Evolutionary conservation across 2,329 filamentous ascomycete genomes (phyloP).

Genomic region (Claviceps sorghi): DNA sequence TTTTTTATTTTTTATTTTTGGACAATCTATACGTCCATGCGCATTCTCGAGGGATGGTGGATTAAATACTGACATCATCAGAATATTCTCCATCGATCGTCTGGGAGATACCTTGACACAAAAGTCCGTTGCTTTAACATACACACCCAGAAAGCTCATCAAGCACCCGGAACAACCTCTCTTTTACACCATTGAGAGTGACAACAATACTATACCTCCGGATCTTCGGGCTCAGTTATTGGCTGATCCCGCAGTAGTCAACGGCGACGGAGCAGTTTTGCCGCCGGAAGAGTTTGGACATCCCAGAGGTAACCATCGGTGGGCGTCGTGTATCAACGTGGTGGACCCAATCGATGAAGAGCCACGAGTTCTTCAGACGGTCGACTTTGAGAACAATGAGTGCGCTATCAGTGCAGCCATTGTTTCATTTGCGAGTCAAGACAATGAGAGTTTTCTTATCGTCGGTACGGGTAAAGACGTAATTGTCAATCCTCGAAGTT

Average conservation of each 20-base stretch:
- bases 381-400: slow-evolving; percentile 81
- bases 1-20: too few relatives aligned
- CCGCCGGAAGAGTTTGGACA: slow-evolving; percentile 80
- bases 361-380: slow-evolving; percentile 51
- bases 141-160: slow-evolving; percentile 78
- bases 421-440: slow-evolving; percentile 76
- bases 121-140: slow-evolving; percentile 70
- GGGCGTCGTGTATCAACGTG: slow-evolving; percentile 91
- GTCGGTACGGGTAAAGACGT: slow-evolving; percentile 92
- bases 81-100: slow-evolving; percentile 85
- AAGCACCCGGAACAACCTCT: slow-evolving; percentile 77
- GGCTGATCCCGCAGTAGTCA: slow-evolving; percentile 53
- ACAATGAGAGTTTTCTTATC: slow-evolving; percentile 79
- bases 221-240: slow-evolving; percentile 63
- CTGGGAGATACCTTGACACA: slow-evolving; percentile 75
- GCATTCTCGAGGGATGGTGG: background rate
- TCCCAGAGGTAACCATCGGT: slow-evolving; percentile 67
- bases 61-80: slow-evolving; percentile 15
- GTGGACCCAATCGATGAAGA: slow-evolving; percentile 72
- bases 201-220: slow-evolving; percentile 78
- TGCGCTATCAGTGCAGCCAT: slow-evolving; percentile 75
- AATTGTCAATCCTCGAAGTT: slow-evolving; percentile 60
- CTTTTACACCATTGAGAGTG: slow-evolving; percentile 89
- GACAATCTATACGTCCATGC: background rate
- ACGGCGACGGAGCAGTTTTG: slow-evolving; percentile 56